Evolutionary conservation across 2,329 filamentous ascomycete species (phyloP).

Genomic region (Fusarium sp.): DNA sequence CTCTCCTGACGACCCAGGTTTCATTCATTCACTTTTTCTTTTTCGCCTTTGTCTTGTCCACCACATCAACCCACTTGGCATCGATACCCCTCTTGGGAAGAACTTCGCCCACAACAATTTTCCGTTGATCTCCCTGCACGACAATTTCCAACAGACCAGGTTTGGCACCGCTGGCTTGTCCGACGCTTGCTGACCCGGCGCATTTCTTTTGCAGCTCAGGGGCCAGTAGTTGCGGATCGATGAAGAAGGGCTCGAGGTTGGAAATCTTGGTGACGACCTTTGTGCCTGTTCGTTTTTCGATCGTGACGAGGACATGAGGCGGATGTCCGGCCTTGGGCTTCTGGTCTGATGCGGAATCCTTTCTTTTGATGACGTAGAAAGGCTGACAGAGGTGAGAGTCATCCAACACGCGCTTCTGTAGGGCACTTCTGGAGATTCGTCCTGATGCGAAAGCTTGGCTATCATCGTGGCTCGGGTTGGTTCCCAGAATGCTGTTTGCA

Average conservation of each 20-base stretch:
- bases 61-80: conserved; percentile 38
- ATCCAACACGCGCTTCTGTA: conserved; percentile 37
- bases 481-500: conserved; percentile 35
- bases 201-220: conserved; percentile 42
- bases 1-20: background rate
- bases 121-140: conserved; percentile 39
- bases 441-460: conserved; percentile 29
- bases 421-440: conserved; percentile 31
- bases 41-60: conserved; percentile 39
- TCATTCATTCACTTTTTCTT: conserved; percentile 27
- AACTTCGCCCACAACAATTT: conserved; percentile 29
- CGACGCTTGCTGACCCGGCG: conserved; percentile 38
- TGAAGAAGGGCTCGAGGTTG: conserved; percentile 39
- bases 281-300: conserved; percentile 41
- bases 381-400: conserved; percentile 37
- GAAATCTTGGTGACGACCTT: conserved; percentile 42
- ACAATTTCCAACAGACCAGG: conserved; percentile 40
- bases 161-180: conserved; percentile 37
- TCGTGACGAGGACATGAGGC: conserved; percentile 32
- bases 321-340: conserved; percentile 38
- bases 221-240: conserved; percentile 37
- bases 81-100: conserved; percentile 29
- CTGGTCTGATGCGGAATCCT: conserved; percentile 19
- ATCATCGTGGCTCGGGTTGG: conserved; percentile 35
- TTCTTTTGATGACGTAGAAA: conserved; percentile 32